These are phyloP conservation scores for Dendrostoma leiphaemia DNA, from an alignment of 2,329 filamentous ascomycete species.

Conservation along the genomic window DNA sequence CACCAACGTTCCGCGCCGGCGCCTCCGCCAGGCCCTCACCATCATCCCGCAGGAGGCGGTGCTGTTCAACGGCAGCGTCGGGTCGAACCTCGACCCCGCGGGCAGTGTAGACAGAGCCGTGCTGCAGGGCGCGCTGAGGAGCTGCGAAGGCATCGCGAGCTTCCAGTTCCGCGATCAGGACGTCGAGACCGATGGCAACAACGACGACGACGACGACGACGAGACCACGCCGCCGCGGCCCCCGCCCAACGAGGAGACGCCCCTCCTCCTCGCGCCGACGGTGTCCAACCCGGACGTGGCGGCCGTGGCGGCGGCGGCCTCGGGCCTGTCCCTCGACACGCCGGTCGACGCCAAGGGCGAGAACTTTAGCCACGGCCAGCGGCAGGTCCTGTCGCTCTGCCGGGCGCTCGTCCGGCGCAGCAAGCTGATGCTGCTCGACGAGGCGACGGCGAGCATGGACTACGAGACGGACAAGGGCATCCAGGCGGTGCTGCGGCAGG, in stretches of 20 bases:
- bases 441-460: conserved; percentile 60
- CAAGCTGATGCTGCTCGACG: conserved; percentile 56
- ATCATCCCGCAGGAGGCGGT: conserved; percentile 40
- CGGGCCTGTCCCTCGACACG: conserved; percentile 39
- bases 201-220: conserved; percentile 18
- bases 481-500: conserved; percentile 49
- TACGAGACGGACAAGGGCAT: conserved; percentile 56
- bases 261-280: conserved; percentile 9
- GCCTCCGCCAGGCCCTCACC: conserved; percentile 35
- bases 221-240: neutral
- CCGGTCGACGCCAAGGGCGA: conserved; percentile 50
- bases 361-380: conserved; percentile 57
- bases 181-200: conserved; percentile 32
- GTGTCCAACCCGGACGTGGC: conserved; percentile 10
- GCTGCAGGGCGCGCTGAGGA: conserved; percentile 58
- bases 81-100: conserved; percentile 64
- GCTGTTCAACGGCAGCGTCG: conserved; percentile 35
- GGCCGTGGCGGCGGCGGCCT: conserved; percentile 20
- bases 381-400: conserved; percentile 57
- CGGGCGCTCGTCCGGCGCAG: conserved; percentile 53
- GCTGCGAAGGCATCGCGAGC: conserved; percentile 59
- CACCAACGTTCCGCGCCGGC: conserved; percentile 28
- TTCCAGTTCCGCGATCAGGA: conserved; percentile 38
- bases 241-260: conserved; percentile 16
- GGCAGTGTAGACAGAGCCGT: conserved; percentile 50